Evolutionary conservation across 345 rosid species (phyloP).

Genomic region (Populus pruinosa): DNA sequence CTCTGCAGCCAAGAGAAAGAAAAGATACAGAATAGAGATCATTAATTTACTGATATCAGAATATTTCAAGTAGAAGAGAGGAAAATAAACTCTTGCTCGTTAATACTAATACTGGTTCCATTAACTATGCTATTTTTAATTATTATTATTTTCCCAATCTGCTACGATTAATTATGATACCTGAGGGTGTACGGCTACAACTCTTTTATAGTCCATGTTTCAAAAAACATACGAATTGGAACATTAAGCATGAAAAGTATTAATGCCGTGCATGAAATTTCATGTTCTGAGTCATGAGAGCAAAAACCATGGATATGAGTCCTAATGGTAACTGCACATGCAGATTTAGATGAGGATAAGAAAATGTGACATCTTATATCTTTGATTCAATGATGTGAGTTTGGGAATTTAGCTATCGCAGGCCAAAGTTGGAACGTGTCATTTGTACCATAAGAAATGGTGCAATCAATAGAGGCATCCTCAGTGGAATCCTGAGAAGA

Average conservation of each 20-base stretch:
- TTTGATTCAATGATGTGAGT: background rate
- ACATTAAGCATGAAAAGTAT: background rate
- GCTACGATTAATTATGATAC: background rate
- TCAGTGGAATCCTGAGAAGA: conserved; percentile 56
- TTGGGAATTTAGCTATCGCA: background rate
- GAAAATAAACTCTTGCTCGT: background rate
- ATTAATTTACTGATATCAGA: background rate
- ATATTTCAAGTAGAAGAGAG: background rate
- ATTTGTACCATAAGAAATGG: conserved; percentile 64
- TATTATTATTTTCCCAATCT: background rate
- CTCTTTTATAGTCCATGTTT: background rate
- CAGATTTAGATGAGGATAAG: background rate
- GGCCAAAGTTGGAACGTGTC: background rate
- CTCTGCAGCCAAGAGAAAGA: conserved; percentile 39
- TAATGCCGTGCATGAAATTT: background rate
- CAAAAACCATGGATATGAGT: background rate
- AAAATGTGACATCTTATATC: conserved; percentile 3
- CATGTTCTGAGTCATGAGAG: background rate
- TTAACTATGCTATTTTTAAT: background rate
- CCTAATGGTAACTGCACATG: background rate
- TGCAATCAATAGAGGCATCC: conserved; percentile 73
- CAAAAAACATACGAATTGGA: background rate
- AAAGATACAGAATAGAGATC: background rate
- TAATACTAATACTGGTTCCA: background rate
- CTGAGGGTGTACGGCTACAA: background rate